Percentiles rank a stretch among this genome's conserved stretches.
Conservation (phyloP, 495 filamentous ascomycete species). For the Aspergillus egyptiacus region DNA sequence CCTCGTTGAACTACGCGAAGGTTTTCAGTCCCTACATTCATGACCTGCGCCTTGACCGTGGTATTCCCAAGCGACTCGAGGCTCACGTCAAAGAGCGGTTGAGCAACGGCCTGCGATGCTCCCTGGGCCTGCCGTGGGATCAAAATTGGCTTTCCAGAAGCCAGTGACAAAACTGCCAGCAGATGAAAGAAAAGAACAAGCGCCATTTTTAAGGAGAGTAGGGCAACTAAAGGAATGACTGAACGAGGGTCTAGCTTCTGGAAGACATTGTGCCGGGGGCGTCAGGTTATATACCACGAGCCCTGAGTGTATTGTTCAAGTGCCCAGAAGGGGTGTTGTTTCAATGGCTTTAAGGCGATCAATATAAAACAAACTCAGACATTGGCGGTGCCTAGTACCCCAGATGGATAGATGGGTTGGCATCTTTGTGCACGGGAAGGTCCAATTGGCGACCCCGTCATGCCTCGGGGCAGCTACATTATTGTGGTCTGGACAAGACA, state of each 20-base stretch:
- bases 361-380: neutral
- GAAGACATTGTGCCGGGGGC: neutral
- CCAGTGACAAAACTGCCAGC: constrained; percentile 16
- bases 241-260: neutral
- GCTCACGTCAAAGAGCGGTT: constrained; percentile 9
- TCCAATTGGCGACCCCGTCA: neutral
- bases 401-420: neutral
- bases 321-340: neutral
- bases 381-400: neutral
- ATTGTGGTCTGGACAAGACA: constrained; percentile 1
- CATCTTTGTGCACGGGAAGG: neutral
- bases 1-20: constrained; percentile 15
- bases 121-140: constrained; percentile 13
- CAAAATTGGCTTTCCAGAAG: constrained; percentile 21
- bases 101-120: constrained; percentile 13
- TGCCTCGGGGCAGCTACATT: neutral
- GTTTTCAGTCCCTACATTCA: constrained; percentile 8
- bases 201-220: constrained; percentile 14
- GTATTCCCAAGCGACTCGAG: constrained; percentile 16
- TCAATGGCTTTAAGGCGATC: neutral
- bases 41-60: constrained; percentile 13
- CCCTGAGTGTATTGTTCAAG: neutral
- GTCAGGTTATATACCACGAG: constrained; percentile 2
- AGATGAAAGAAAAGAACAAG: constrained; percentile 13
- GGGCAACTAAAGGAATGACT: neutral